Conservation (phyloP, 2,329 filamentous ascomycete species). For the Fusarium odoratissimum region DNA sequence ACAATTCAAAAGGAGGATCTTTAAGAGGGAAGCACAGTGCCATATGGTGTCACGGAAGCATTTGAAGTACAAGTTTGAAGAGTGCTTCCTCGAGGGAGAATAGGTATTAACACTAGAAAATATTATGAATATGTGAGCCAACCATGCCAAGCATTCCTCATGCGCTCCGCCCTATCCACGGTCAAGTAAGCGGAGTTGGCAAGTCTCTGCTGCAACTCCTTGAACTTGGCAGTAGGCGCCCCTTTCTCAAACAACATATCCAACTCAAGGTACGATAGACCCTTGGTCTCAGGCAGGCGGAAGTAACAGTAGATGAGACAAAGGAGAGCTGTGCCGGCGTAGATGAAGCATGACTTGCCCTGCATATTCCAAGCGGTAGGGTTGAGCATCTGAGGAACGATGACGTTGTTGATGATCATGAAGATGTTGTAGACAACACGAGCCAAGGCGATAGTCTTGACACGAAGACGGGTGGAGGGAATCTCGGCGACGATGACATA, state of each 20-base stretch:
- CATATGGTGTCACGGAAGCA: fast-evolving
- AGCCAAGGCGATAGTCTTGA: conserved; percentile 54
- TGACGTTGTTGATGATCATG: conserved; percentile 40
- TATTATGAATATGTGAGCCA: conserved; percentile 40
- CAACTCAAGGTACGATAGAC: conserved; percentile 42
- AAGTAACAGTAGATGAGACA: conserved; percentile 44
- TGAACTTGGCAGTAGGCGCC: conserved; percentile 48
- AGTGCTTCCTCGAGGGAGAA: fast-evolving
- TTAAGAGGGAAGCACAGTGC: too few species aligned
- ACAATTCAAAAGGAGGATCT: fast-evolving
- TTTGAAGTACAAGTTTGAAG: fast-evolving
- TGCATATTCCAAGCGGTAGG: conserved; percentile 41
- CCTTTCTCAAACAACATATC: conserved; percentile 45
- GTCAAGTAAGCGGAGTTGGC: conserved; percentile 36
- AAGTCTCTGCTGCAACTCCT: conserved; percentile 27
- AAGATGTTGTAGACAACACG: conserved; percentile 42
- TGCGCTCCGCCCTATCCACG: conserved; percentile 25
- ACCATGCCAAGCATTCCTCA: conserved; percentile 43
- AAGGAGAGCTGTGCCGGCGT: conserved; percentile 26
- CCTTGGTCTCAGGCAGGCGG: conserved; percentile 43
- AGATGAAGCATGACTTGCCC: conserved; percentile 43
- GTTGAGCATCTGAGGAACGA: conserved; percentile 43
- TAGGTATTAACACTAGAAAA: neutral
- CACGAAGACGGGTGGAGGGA: conserved; percentile 52
- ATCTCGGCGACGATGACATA: conserved; percentile 55